A percentile compares a stretch with the other conserved stretches of the same genome.
Conservation (phyloP, 495 filamentous ascomycete genomes). For the Aspergillus wentii region DNA sequence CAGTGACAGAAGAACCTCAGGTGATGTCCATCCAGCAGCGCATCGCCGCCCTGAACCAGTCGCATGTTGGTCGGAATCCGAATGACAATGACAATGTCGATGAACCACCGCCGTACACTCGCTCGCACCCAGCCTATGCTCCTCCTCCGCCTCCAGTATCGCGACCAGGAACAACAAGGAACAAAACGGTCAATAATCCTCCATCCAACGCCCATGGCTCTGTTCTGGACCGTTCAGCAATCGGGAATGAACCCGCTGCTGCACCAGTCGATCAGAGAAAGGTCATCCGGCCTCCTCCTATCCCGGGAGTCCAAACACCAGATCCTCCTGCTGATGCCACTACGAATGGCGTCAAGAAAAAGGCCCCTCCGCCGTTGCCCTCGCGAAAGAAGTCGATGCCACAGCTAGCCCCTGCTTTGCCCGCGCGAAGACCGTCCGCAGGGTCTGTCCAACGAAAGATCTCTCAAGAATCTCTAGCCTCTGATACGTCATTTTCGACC, state of each 20-base stretch:
- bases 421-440: conserved; percentile 36
- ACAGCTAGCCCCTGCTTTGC: conserved; percentile 29
- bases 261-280: conserved; percentile 19
- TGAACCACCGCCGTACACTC: conserved; percentile 14
- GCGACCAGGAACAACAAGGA: conserved; percentile 35
- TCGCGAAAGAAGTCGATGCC: conserved; percentile 40
- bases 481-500: conserved; percentile 33
- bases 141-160: conserved; percentile 6
- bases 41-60: conserved; percentile 55
- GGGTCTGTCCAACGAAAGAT: conserved; percentile 15
- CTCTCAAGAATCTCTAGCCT: conserved; percentile 32
- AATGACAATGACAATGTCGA: no score
- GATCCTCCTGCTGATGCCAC: no score
- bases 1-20: conserved; percentile 34
- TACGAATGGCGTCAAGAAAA: not conserved
- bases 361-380: conserved; percentile 48
- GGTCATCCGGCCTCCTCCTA: conserved; percentile 14
- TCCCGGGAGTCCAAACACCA: conserved; percentile 28
- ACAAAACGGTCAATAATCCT: conserved; percentile 44
- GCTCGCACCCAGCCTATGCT: conserved; percentile 16
- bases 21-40: conserved; percentile 51
- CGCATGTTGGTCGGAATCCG: conserved; percentile 44
- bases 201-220: conserved; percentile 33
- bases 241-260: conserved; percentile 42
- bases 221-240: conserved; percentile 19